phyloP scores from a whole-genome alignment of 352 stramenopile species.

The Peronospora destructor region DNA sequence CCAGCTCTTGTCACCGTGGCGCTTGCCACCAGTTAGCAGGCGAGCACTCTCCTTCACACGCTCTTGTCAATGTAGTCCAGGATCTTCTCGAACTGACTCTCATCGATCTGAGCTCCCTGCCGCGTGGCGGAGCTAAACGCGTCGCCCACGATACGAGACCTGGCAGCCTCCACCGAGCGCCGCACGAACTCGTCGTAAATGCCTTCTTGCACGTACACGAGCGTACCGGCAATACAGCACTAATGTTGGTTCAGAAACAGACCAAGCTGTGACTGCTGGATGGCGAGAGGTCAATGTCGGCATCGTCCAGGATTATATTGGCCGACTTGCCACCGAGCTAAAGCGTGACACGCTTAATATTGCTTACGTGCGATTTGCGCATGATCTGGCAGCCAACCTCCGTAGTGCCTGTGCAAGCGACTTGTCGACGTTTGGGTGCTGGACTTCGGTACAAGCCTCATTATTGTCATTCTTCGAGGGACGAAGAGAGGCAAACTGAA shows the following conservation, averaged over 20 bases:
- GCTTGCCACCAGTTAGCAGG: constrained; percentile 75
- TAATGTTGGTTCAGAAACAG: constrained; percentile 87
- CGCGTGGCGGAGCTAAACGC: constrained; percentile 37
- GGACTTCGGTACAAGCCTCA: no score
- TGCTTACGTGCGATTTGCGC: no score
- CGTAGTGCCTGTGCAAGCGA: constrained; percentile 54
- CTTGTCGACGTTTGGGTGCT: no score
- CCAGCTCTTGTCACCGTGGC: constrained; percentile 53
- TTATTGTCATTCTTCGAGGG: no score
- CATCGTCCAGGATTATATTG: no score
- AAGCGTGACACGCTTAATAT: no score
- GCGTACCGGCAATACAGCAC: constrained; percentile 75
- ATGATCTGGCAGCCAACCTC: no score
- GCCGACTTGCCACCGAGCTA: no score
- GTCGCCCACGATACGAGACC: constrained; percentile 48
- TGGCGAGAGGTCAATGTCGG: constrained; percentile 51
- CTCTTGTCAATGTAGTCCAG: constrained; percentile 77
- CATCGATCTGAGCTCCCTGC: constrained; percentile 61
- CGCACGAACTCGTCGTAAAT: constrained; percentile 86
- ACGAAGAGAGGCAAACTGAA: no score
- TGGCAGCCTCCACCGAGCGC: constrained; percentile 43
- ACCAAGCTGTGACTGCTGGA: constrained; percentile 41
- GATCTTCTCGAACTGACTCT: constrained; percentile 76
- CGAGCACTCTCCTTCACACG: constrained; percentile 77
- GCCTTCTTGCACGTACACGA: constrained; percentile 86